Evolutionary conservation across 2,329 filamentous ascomycete genomes (phyloP), one percentile per base, ranked within the genome.

Genomic region (Fusarium siculi): DNA sequence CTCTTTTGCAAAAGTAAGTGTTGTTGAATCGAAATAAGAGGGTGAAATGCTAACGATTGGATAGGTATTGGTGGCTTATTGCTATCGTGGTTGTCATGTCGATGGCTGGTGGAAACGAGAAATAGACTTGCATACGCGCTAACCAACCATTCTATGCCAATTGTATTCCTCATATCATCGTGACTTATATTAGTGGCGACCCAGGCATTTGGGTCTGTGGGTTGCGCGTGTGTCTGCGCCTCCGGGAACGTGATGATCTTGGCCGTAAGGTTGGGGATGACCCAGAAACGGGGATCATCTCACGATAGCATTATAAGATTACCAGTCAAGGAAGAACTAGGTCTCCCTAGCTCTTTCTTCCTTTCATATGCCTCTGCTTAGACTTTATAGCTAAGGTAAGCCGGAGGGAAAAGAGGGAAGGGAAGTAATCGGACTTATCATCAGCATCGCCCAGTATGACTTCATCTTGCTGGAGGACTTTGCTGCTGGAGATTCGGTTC

Each of bases 51-150:
- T 87, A 80, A 85, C 78, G 32, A 32, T 63, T 52, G 32, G 62
- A 57, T 73, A 91, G 89, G 80, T 92, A 92, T 79, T 93, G 91
- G 91, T 92, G 90, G 90, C 79, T 90, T 74, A 81, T 91, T 80
- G 86, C 82, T 25, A 84, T 89, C 34, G 85, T 85, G 32, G 82
- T 86, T 34, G 75, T 92, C 54, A 79, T 93, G 72, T 79, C 89
- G 11, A 75, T 90, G 70, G 84, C 86, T 55, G 85, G 86, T 50
- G 86, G 88, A 58, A 88, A 86, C 36, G 84, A 85, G 74, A 88
- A 89, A 81, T 88, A 84, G 83, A 84, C 55, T 36, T 50, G 15
- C 16, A 32, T 57, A 37, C 42, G 30, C 46, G 39, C 44, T 66
- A 60, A 71, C 63, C 47, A 25, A 55, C 18, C n/a, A 54, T 47